Conservation (phyloP, 2,329 filamentous ascomycete genomes). For the Dothistroma septosporum region DNA sequence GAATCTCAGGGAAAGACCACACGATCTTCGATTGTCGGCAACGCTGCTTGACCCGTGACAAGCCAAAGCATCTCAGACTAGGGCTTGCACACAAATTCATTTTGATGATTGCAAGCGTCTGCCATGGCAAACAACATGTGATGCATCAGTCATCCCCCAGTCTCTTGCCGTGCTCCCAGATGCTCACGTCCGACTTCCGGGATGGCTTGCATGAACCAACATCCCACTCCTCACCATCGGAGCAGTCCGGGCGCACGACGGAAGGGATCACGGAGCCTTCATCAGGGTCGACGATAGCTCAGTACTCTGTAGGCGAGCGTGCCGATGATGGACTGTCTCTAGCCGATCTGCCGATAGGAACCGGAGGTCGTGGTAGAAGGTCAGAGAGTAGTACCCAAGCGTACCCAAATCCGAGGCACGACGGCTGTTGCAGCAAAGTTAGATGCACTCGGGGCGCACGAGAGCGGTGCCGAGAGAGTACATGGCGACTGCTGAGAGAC, state of each 20-base stretch:
- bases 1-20: too few relatives aligned
- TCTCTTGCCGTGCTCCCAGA: too few relatives aligned
- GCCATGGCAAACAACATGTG: background rate
- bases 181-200: background rate
- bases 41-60: background rate
- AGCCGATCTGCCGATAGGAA: too few relatives aligned
- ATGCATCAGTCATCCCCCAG: background rate
- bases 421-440: background rate
- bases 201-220: background rate
- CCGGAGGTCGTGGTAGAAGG: too few relatives aligned
- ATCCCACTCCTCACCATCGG: background rate
- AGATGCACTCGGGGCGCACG: constrained; percentile 6
- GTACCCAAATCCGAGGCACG: background rate
- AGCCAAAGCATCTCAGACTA: background rate
- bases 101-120: background rate
- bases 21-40: too few relatives aligned
- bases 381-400: too few relatives aligned
- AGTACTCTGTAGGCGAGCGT: background rate
- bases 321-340: too few relatives aligned
- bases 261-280: background rate
- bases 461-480: background rate
- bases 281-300: background rate
- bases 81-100: background rate
- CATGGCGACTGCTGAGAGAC: background rate
- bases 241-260: background rate